Evolutionary conservation across 2,329 filamentous ascomycete genomes (phyloP).

Genomic region (Colletotrichum sp.): DNA sequence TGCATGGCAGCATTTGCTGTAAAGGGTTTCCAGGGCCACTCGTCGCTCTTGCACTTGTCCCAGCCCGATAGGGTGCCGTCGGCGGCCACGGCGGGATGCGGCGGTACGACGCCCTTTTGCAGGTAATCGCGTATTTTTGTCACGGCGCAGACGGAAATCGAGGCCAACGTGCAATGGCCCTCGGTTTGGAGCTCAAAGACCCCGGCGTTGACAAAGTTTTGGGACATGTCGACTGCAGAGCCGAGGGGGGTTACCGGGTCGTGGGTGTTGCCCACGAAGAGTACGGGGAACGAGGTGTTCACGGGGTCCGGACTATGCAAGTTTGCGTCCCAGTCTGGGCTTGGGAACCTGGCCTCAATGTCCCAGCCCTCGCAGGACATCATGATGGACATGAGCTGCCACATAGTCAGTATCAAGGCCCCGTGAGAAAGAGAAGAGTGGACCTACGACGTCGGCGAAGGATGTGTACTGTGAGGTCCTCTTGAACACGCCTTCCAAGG

Average conservation of each 20-base stretch:
- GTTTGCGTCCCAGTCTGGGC: constrained; percentile 31
- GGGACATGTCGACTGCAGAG: constrained; percentile 46
- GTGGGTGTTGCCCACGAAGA: constrained; percentile 61
- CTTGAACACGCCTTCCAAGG: constrained; percentile 32
- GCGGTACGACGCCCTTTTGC: constrained; percentile 37
- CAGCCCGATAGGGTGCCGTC: constrained; percentile 24
- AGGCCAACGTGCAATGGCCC: constrained; percentile 40
- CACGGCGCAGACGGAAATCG: constrained; percentile 40
- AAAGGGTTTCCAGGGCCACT: constrained; percentile 29
- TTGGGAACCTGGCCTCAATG: constrained; percentile 34
- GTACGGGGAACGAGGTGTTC: constrained; percentile 56
- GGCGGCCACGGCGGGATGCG: constrained; percentile 22
- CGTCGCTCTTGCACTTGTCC: constrained; percentile 31
- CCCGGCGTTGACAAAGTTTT: constrained; percentile 39
- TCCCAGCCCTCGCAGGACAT: constrained; percentile 39
- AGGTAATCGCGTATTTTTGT: constrained; percentile 38
- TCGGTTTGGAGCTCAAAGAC: constrained; percentile 39
- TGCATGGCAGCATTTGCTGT: neutral
- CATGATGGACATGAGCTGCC: constrained; percentile 35
- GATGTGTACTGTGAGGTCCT: constrained; percentile 33
- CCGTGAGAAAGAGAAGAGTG: no score
- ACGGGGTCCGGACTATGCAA: constrained; percentile 23
- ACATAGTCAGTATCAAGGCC: constrained; percentile 1
- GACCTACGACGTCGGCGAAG: constrained; percentile 41
- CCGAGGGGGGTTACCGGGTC: constrained; percentile 65